Evolutionary conservation across 306 rosid genomes (phyloP), one percentile per base, ranked within the genome.

Genomic region (Acacia crassicarpa): DNA sequence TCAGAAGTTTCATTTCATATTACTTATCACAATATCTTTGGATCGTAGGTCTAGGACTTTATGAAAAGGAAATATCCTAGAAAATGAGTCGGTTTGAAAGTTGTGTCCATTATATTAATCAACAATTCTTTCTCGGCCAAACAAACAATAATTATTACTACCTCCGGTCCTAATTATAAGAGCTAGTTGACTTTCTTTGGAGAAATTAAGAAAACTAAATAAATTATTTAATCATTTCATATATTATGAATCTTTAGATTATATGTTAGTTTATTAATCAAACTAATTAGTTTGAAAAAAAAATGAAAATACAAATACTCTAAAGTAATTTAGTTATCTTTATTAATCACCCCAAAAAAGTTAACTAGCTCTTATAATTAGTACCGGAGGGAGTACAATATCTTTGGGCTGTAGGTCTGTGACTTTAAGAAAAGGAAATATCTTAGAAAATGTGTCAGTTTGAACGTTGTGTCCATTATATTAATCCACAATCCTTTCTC

Each of bases 41-140:
- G 71, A 72, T 48, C 80, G 77, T 74, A 59, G 83, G 83, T 82
- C 41, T 59, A 17, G 49, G 87, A 69, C 81, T 72, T 40, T 5
- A 30, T 14, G 38, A 6, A 9, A 46, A 61, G n/a, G 71, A 78
- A 80, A 77, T 58, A 75, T 69, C 72, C 3, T 16, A 30, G 83
- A 79, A 79, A 67, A 53, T 10, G 78, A 33, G 43, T 16, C 9
- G 71, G 49, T 85, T 87, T 80, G 81, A 85, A 83, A 79, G 61
- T 68, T 69, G 80, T 67, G 61, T 48, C 72, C 49, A 77, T 32
- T 0, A 32, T 32, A 2, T 75, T 76, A 41, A 59, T 53, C 61
- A 51, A 15, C n/a, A 17, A 51, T 17, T 8, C 58, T 51, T 51
- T 51, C 8, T 6, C 8, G 2, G 58, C 58, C 58, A 17, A 51